Conservation (phyloP, 441 rosid genomes). For the Sinapis alba region DNA sequence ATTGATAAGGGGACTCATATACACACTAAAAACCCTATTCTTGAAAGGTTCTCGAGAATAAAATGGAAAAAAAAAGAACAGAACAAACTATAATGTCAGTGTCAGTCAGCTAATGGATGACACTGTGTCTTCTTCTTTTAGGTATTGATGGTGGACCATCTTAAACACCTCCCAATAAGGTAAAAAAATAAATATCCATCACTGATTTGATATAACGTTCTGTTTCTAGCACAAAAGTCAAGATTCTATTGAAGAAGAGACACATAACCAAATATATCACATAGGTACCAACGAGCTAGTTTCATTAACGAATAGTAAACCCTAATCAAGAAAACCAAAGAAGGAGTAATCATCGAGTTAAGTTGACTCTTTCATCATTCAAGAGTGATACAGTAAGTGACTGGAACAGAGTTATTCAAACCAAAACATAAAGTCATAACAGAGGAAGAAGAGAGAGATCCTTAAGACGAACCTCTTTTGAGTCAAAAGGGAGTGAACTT, state of each 20-base stretch:
- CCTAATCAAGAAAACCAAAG: not conserved
- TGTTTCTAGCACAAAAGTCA: slow-evolving; percentile 17
- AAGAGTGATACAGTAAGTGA: not conserved
- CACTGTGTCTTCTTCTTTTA: slow-evolving; percentile 35
- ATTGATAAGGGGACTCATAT: slow-evolving; percentile 26
- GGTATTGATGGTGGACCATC: slow-evolving; percentile 44
- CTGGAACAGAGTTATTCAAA: not conserved
- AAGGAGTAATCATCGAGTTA: not conserved
- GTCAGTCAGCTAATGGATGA: slow-evolving; percentile 41
- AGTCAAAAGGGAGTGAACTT: slow-evolving; percentile 20
- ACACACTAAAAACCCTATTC: slow-evolving; percentile 28
- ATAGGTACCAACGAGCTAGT: not conserved
- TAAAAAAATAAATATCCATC: slow-evolving; percentile 8
- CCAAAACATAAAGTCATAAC: not conserved
- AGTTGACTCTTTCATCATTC: not conserved
- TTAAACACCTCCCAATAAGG: slow-evolving; percentile 31
- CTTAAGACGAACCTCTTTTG: slow-evolving; percentile 37
- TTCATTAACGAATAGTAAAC: not conserved
- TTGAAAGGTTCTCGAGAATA: too few relatives aligned
- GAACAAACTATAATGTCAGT: slow-evolving; percentile 31
- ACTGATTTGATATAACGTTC: slow-evolving; percentile 35
- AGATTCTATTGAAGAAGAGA: slow-evolving; percentile 17
- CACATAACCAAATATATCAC: slow-evolving; percentile 2
- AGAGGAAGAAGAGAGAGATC: not conserved
- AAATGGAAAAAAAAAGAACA: not conserved